These are phyloP conservation scores for Ramaria sp. DNA, from an alignment of 768 basidiomycete genomes.

Conservation along the genomic window DNA sequence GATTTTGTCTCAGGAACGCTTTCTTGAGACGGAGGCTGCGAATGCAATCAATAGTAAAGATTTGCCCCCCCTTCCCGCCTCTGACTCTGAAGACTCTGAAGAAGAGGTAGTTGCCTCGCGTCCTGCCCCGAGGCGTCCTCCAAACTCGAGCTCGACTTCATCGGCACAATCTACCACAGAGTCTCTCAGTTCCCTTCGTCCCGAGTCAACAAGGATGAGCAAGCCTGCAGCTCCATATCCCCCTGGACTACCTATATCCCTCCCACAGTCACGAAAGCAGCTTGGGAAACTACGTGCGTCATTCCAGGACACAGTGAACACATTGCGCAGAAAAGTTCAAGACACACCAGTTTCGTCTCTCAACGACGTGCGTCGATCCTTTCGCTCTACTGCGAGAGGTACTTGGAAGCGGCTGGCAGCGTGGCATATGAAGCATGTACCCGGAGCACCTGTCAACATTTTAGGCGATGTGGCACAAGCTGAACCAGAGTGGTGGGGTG, in stretches of 20 bases:
- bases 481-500: conserved; percentile 62
- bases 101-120: conserved; percentile 10
- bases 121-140: conserved; percentile 1
- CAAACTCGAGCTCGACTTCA: background rate
- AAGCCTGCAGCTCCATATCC: conserved; percentile 3
- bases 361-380: conserved; percentile 54
- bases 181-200: background rate
- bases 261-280: conserved; percentile 22
- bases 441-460: conserved; percentile 14
- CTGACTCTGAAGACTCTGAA: conserved; percentile 38
- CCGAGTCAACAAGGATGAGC: background rate
- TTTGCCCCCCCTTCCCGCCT: conserved; percentile 49
- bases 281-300: conserved; percentile 41
- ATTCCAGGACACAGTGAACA: conserved; percentile 51
- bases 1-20: conserved; percentile 31
- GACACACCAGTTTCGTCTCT: conserved; percentile 34
- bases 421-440: conserved; percentile 59
- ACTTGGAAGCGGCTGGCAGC: conserved; percentile 43
- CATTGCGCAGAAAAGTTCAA: conserved; percentile 43
- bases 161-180: background rate
- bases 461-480: conserved; percentile 16
- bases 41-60: conserved; percentile 29
- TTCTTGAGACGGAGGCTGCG: conserved; percentile 17
- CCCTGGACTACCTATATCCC: background rate
- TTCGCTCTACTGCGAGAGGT: conserved; percentile 40